A percentile compares a stretch with the other conserved stretches of the same genome.
These are phyloP conservation scores for Solanum habrochaites DNA, from an alignment of 257 asterid genomes.

Conservation along the genomic window DNA sequence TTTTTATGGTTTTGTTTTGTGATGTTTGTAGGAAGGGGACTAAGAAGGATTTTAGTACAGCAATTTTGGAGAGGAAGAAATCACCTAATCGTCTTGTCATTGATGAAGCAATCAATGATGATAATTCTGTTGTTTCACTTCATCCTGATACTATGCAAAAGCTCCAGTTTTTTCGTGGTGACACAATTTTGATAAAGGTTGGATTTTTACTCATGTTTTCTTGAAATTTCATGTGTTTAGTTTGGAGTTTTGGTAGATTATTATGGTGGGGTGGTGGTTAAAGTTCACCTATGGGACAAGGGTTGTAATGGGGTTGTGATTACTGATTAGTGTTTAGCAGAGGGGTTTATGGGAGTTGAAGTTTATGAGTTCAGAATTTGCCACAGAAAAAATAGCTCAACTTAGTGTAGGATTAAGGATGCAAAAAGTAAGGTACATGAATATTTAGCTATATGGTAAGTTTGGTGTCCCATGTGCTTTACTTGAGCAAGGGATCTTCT, in stretches of 20 bases:
- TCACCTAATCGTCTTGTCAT: conserved; percentile 74
- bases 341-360: background rate
- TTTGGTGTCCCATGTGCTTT: background rate
- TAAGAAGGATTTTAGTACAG: conserved; percentile 79
- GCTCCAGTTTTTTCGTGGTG: conserved; percentile 86
- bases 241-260: background rate
- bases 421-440: background rate
- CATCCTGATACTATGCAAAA: conserved; percentile 82
- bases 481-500: background rate
- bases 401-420: background rate
- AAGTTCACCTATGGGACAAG: background rate
- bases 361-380: background rate
- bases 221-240: background rate
- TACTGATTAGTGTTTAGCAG: background rate
- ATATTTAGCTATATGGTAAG: background rate
- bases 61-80: conserved; percentile 81
- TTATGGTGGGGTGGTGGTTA: too few species aligned
- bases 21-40: conserved; percentile 53
- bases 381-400: background rate
- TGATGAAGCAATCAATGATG: conserved; percentile 79
- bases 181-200: conserved; percentile 83
- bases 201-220: background rate
- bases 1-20: background rate
- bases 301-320: background rate
- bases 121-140: conserved; percentile 67